Evolutionary conservation across 768 basidiomycete species (phyloP).

Genomic region (Naganishia kalamii): DNA sequence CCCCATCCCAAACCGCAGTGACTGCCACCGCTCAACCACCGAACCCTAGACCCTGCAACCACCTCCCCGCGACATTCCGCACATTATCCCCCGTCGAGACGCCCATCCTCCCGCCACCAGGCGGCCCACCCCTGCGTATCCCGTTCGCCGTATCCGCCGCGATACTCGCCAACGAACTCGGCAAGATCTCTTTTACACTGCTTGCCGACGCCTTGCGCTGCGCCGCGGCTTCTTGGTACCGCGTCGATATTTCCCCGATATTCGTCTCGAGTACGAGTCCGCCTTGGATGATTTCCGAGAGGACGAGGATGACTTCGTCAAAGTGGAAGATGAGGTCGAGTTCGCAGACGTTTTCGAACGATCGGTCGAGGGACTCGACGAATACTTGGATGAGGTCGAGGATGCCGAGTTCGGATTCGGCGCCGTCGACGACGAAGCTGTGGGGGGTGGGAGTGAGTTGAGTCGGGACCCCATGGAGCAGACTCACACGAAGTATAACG

Average conservation of each 20-base stretch:
- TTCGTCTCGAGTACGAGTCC: constrained; percentile 88
- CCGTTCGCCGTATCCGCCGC: constrained; percentile 15
- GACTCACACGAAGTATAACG: constrained; percentile 75
- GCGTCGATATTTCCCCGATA: constrained; percentile 43
- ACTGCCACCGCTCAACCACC: background rate
- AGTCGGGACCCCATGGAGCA: background rate
- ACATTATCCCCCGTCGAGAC: constrained; percentile 18
- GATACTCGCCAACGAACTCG: constrained; percentile 30
- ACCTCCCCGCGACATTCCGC: constrained; percentile 19
- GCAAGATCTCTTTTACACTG: constrained; percentile 8
- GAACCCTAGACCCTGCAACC: constrained; percentile 21
- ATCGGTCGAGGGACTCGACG: constrained; percentile 88
- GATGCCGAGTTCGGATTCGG: constrained; percentile 93
- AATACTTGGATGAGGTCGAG: constrained; percentile 97
- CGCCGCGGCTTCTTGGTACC: constrained; percentile 30
- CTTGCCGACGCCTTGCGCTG: constrained; percentile 18
- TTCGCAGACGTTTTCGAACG: constrained; percentile 98
- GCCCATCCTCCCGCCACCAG: constrained; percentile 17
- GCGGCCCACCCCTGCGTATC: background rate
- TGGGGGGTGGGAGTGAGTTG: background rate
- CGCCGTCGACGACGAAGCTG: constrained; percentile 82
- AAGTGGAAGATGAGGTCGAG: constrained; percentile 97
- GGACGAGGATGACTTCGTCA: constrained; percentile 92
- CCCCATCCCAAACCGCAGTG: background rate
- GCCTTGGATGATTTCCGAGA: constrained; percentile 93